A percentile compares a stretch with the other conserved stretches of the same genome.
Conservation (phyloP, 192 early-diverging fungal genomes). For the Podila epigama region DNA sequence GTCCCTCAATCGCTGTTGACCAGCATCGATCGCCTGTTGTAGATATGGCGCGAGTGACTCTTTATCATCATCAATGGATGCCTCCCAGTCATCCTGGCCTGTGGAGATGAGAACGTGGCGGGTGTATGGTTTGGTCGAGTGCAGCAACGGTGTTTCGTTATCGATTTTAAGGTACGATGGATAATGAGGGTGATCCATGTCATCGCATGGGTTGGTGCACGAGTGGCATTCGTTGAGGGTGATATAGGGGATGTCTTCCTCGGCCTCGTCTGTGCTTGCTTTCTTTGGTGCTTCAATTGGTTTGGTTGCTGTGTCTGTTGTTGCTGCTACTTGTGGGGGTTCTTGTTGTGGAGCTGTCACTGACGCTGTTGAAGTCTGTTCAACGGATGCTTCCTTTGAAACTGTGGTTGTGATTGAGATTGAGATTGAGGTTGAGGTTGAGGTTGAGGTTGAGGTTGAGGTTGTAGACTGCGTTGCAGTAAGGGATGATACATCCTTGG, state of each 20-base stretch:
- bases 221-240: conserved; percentile 40
- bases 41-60: conserved; percentile 53
- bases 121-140: conserved; percentile 60
- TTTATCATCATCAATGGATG: conserved; percentile 58
- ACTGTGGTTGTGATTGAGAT: no score
- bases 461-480: neutral
- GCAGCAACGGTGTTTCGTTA: conserved; percentile 44
- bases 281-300: conserved; percentile 5
- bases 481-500: neutral
- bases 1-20: conserved; percentile 10
- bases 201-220: conserved; percentile 56
- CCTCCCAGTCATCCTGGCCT: conserved; percentile 56
- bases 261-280: conserved; percentile 6
- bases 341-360: neutral
- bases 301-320: conserved; percentile 4
- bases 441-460: neutral
- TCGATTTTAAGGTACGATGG: conserved; percentile 64
- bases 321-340: neutral
- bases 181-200: conserved; percentile 50
- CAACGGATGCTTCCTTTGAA: no score
- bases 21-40: conserved; percentile 35
- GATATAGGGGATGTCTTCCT: conserved; percentile 24
- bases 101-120: conserved; percentile 66
- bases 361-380: no score
- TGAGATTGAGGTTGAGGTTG: neutral